Conservation (phyloP, 2,329 filamentous ascomycete genomes). For the Trichoderma harzianum region DNA sequence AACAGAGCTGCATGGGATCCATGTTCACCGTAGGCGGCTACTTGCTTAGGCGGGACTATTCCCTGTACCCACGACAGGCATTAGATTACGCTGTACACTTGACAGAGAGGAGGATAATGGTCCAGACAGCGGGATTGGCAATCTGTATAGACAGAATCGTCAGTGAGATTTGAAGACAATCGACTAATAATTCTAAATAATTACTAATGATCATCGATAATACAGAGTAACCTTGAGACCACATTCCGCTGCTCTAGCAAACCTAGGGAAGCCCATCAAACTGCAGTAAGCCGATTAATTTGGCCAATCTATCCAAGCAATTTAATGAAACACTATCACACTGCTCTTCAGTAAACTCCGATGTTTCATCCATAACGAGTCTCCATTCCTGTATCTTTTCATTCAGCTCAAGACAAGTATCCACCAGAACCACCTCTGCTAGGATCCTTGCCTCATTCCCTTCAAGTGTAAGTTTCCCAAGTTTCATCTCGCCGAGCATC, state of each 20-base stretch:
- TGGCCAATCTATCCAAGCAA: constrained; percentile 13
- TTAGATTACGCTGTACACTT: neutral
- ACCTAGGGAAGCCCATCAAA: constrained; percentile 1
- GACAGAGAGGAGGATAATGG: neutral
- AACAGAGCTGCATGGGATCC: neutral
- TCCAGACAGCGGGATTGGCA: no score
- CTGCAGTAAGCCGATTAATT: constrained; percentile 14
- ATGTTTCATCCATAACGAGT: neutral
- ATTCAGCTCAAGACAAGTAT: constrained; percentile 15
- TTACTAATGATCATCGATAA: neutral
- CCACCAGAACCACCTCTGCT: constrained; percentile 5
- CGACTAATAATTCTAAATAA: neutral
- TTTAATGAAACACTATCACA: neutral
- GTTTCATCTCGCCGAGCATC: constrained; percentile 10
- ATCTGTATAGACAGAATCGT: neutral
- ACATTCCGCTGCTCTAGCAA: neutral
- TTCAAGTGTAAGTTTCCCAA: constrained; percentile 7
- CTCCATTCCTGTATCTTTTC: constrained; percentile 15
- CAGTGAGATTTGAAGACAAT: neutral
- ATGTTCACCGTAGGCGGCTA: neutral
- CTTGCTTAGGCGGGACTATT: neutral
- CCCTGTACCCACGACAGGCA: neutral
- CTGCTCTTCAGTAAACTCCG: constrained; percentile 4
- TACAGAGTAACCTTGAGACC: neutral
- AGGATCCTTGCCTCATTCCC: constrained; percentile 9